Conservation (phyloP, 1,284 basidiomycete genomes). For the Pulveroboletus sp. region DNA sequence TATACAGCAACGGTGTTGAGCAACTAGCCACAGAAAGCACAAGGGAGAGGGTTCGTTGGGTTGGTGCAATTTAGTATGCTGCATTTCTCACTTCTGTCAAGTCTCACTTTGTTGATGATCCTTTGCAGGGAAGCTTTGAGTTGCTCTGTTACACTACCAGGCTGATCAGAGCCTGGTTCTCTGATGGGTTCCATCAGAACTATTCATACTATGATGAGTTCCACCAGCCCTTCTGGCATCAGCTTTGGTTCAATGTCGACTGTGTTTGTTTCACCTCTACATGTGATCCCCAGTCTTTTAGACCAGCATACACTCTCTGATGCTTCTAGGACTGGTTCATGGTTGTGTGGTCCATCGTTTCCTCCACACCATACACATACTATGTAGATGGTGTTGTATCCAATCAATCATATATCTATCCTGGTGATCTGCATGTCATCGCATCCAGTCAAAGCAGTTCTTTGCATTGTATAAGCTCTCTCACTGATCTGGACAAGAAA, state of each 20-base stretch:
- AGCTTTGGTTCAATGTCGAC: conserved; percentile 62
- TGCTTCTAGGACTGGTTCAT: conserved; percentile 39
- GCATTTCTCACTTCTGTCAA: conserved; percentile 9
- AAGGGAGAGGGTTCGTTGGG: conserved; percentile 83
- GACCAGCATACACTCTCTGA: conserved; percentile 51
- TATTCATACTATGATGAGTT: conserved; percentile 55
- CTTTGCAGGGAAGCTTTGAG: conserved; percentile 64
- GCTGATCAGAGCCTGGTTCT: conserved; percentile 56
- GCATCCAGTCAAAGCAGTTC: conserved; percentile 60
- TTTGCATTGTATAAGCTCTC: conserved; percentile 68
- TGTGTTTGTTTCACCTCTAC: conserved; percentile 69
- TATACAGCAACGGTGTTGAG: conserved; percentile 86
- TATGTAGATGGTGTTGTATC: conserved; percentile 62
- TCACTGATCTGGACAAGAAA: conserved; percentile 74
- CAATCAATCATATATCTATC: conserved; percentile 63
- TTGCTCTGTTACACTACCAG: conserved; percentile 51
- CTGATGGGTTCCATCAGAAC: conserved; percentile 73
- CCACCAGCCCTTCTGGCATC: conserved; percentile 41
- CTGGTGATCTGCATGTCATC: conserved; percentile 67
- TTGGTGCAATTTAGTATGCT: conserved; percentile 79
- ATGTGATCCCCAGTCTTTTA: conserved; percentile 65
- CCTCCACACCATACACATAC: conserved; percentile 62
- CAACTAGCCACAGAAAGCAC: conserved; percentile 81
- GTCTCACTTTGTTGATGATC: conserved; percentile 9
- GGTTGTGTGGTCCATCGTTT: conserved; percentile 43